A percentile compares a stretch with the other conserved stretches of the same genome.
phyloP scores from a whole-genome alignment of 164 flowering plant species.

The Vitis riparia region DNA sequence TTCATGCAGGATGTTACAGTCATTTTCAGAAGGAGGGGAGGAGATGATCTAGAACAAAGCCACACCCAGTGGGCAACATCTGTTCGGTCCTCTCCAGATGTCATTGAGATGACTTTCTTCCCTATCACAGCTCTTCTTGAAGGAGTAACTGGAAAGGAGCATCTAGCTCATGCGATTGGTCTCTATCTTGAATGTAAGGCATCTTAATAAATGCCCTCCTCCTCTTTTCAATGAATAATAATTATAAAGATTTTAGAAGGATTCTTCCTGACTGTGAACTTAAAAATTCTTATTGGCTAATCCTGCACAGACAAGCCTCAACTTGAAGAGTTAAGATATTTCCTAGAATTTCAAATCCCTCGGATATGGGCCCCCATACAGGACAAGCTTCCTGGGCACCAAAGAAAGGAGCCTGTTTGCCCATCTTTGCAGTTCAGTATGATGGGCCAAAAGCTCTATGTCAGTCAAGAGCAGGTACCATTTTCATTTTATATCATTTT shows the following conservation, averaged over 20 bases:
- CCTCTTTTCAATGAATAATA: background rate
- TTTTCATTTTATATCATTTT: background rate
- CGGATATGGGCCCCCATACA: conserved; percentile 76
- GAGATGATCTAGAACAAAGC: conserved; percentile 76
- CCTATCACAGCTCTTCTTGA: conserved; percentile 68
- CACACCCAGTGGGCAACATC: conserved; percentile 67
- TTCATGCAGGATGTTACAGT: conserved; percentile 76
- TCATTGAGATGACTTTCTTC: conserved; percentile 70
- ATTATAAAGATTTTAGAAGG: background rate
- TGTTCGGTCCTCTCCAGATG: conserved; percentile 67
- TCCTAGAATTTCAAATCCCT: conserved; percentile 82
- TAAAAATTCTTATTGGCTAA: conserved; percentile 1
- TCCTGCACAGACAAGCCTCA: conserved; percentile 76
- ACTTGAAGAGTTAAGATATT: conserved; percentile 76
- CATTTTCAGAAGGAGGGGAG: conserved; percentile 83
- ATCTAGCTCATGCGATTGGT: conserved; percentile 60
- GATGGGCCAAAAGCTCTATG: conserved; percentile 87
- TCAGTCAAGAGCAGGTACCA: conserved; percentile 80
- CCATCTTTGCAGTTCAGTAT: conserved; percentile 81
- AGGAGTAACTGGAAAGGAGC: conserved; percentile 57
- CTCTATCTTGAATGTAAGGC: conserved; percentile 75
- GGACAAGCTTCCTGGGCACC: conserved; percentile 55
- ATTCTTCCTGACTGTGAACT: conserved; percentile 3
- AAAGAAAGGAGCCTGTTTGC: conserved; percentile 84
- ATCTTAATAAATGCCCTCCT: background rate